Evolutionary conservation across 2,329 filamentous ascomycete genomes (phyloP).

Genomic region (Rhinocladiella similis): DNA sequence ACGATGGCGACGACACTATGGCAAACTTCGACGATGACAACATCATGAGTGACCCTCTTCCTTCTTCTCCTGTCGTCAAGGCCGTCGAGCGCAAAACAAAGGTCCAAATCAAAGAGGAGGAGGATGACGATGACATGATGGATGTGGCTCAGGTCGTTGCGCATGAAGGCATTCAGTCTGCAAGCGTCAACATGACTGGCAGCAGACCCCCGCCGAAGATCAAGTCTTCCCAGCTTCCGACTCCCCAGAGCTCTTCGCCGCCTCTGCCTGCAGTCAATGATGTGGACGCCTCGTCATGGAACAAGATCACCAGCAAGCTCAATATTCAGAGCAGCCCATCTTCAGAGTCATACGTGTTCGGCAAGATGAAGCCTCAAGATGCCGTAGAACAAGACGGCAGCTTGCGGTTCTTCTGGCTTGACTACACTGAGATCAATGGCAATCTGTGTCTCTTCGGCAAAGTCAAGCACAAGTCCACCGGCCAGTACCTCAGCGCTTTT

Average conservation of each 20-base stretch:
- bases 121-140: conserved; percentile 77
- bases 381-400: conserved; percentile 93
- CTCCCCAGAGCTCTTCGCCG: conserved; percentile 76
- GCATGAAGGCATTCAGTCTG: conserved; percentile 60
- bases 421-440: conserved; percentile 90
- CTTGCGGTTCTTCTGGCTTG: conserved; percentile 93
- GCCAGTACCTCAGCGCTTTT: conserved; percentile 83
- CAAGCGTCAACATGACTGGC: conserved; percentile 76
- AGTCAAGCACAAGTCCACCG: conserved; percentile 82
- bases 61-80: conserved; percentile 83
- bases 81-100: conserved; percentile 70
- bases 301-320: conserved; percentile 77
- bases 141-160: conserved; percentile 78
- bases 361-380: conserved; percentile 80
- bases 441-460: conserved; percentile 94
- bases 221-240: conserved; percentile 67
- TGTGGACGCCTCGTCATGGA: conserved; percentile 85
- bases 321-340: conserved; percentile 74
- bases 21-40: conserved; percentile 67
- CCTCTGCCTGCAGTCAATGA: conserved; percentile 54
- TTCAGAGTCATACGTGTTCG: conserved; percentile 63
- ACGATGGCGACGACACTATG: conserved; percentile 57
- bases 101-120: conserved; percentile 62
- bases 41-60: conserved; percentile 82
- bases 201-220: conserved; percentile 75